Evolutionary conservation across 176 grass and related monocot species (phyloP), one percentile per base, ranked within the genome.

Genomic region (Coix lacrymajobi): DNA sequence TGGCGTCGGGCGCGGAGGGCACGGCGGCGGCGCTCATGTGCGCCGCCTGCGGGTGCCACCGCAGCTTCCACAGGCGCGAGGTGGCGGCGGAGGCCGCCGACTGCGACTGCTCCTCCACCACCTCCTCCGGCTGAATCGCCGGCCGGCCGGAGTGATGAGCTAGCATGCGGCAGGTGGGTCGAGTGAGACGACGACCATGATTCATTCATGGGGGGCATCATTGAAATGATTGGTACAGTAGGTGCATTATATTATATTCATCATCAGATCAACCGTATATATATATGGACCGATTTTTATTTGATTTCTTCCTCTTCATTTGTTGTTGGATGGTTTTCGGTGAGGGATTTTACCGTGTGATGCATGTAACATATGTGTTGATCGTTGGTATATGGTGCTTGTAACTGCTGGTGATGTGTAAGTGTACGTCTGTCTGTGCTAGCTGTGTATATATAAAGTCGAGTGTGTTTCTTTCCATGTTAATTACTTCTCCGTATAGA

Each of bases 31-130:
- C 85, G 61, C 81, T 93, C 28, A 5, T 67, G 26, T 93, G 91
- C 73, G 91, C 88, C 73, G 91, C 91, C 51, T 93, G 91, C 73
- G 36, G 37, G n/a, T 93, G 91, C 91, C 91, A 93, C 91, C 88
- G 88, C 37, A 93, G 88, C 91, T 93, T 93, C 88, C 91, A 93
- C 92, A 72, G 80, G 81, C 81, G 91, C 38, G 87, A 90, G 88
- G 82, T 88, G n/a, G n/a, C n/a, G n/a, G n/a, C n/a, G 74, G 28
- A 30, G 13, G 0, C 13, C 54, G 54, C 8, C n/a, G n/a, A 88
- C 15, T 41, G 72, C 60, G 84, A 82, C 75, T 75, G 62, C 79
- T 81, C 78, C 28, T 80, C 83, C 84, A 40, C 79, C 86, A 65
- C 77, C 75, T 81, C 71, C 81, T 81, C 71, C 81, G 65, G 37